Evolutionary conservation across 208 protist species (phyloP), one percentile per base, ranked within the genome.

Genomic region (Vickermania spadyakhi): DNA sequence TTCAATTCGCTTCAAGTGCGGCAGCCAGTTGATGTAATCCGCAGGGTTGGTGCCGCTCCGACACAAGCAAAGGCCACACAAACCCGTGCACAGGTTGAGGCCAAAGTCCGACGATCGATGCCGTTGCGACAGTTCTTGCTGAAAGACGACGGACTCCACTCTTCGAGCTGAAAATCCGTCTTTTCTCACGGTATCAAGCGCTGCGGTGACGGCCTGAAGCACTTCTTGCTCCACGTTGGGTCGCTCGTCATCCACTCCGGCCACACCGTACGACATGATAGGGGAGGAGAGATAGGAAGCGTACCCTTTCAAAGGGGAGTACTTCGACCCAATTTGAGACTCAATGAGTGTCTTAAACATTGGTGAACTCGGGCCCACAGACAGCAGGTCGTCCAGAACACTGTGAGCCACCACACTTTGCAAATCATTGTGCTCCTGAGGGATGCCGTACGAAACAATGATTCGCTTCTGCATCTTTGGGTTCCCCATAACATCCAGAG

Each of bases 341-440:
- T 93, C 88, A 41, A 96, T 86, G 52, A 96, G 81, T 28, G 79
- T 73, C 68, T 94, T 79, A 71, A 86, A 94, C 72, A 96, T 84
- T 4, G 87, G 91, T 4, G 83, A 82, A 74, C 81, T 91, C 1
- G 91, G 84, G 7, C 91, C 91, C 50, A 69, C 77, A 18, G 79
- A 86, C 31, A 96, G 84, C 5, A 96, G 76, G 29, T 72, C 78
- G 72, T 89, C 79, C 22, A 96, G 72, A 18, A 96, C 84, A 55
- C 79, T 91, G 51, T 89, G 74, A 14, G 77, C 70, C 31, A 96
- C 86, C 2, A 93, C 63, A 65, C 89, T 82, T 57, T 89, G 73
- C 49, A 93, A 54, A 23, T 60, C 67, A 64, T 87, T 86, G 25
- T 76, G 62, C 45, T 67, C 75, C 58, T 77, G 57, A 14, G 77